A percentile compares a stretch with the other conserved stretches of the same genome.
Evolutionary conservation across 2,329 filamentous ascomycete genomes (phyloP).

Genomic region (Paraconiothyrium brasiliense): DNA sequence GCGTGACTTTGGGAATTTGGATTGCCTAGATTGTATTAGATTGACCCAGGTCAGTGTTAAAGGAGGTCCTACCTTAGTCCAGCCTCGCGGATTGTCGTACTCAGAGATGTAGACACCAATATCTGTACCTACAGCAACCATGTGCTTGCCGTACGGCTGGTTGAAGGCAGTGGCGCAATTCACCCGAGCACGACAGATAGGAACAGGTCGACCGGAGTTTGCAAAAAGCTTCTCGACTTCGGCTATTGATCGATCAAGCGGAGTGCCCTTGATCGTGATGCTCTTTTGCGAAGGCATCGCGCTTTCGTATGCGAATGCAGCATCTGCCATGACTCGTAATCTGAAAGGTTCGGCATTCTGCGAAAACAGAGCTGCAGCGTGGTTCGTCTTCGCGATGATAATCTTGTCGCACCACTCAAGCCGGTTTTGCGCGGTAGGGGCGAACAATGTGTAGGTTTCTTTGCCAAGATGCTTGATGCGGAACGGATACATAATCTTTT

Average conservation of each 20-base stretch:
- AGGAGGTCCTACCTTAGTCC: constrained; percentile 75
- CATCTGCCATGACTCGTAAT: constrained; percentile 89
- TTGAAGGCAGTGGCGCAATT: constrained; percentile 94
- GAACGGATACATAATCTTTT: constrained; percentile 89
- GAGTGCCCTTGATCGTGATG: constrained; percentile 87
- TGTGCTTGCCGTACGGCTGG: constrained; percentile 79
- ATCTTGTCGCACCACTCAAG: constrained; percentile 94
- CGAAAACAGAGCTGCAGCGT: constrained; percentile 85
- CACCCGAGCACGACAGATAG: constrained; percentile 84
- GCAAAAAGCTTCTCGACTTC: constrained; percentile 82
- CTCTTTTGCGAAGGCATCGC: constrained; percentile 63
- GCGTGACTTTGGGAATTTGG: constrained; percentile 79
- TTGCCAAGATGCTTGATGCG: constrained; percentile 94
- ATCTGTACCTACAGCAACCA: constrained; percentile 95
- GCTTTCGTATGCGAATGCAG: constrained; percentile 84
- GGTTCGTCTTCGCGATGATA: constrained; percentile 91
- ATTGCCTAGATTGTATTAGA: constrained; percentile 70
- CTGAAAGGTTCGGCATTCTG: constrained; percentile 98
- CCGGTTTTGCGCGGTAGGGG: constrained; percentile 76
- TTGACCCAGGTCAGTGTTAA: neutral
- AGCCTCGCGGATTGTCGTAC: constrained; percentile 87
- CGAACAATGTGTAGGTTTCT: constrained; percentile 91
- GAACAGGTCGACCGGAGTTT: constrained; percentile 72
- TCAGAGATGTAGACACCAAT: constrained; percentile 92
- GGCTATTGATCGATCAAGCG: constrained; percentile 86